phyloP scores from a whole-genome alignment of 2,329 filamentous ascomycete species.

The Stemphylium lycopersici region DNA sequence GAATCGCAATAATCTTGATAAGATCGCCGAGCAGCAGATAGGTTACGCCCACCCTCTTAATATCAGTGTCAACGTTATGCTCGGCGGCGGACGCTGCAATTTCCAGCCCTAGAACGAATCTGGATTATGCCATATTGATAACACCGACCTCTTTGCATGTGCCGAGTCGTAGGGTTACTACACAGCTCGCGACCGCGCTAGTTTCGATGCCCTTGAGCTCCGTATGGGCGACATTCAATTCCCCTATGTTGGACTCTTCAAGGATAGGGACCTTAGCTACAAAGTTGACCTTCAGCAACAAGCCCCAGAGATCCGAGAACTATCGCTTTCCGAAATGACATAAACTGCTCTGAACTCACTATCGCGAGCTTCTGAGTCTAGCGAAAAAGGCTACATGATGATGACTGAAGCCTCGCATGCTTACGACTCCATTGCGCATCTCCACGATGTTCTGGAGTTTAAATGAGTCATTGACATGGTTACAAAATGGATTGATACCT shows the following conservation, averaged over 20 bases:
- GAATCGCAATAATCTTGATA: slow-evolving; percentile 43
- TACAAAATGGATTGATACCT: slow-evolving; percentile 50
- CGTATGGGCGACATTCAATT: slow-evolving; percentile 33
- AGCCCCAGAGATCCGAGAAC: slow-evolving; percentile 39
- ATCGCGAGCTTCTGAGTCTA: slow-evolving; percentile 39
- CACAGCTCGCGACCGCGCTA: slow-evolving; percentile 46
- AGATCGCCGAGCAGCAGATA: slow-evolving; percentile 51
- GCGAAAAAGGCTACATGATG: slow-evolving; percentile 50
- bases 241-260: slow-evolving; percentile 51
- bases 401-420: slow-evolving; percentile 42
- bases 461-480: slow-evolving; percentile 49
- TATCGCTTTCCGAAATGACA: slow-evolving; percentile 51
- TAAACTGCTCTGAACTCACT: slow-evolving; percentile 49
- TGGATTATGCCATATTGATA: slow-evolving; percentile 48
- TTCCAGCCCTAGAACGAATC: slow-evolving; percentile 49
- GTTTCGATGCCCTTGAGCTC: slow-evolving; percentile 43
- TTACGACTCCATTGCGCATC: slow-evolving; percentile 34
- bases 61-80: slow-evolving; percentile 48
- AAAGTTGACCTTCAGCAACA: slow-evolving; percentile 48
- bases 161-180: slow-evolving; percentile 46
- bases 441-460: slow-evolving; percentile 51
- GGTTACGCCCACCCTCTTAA: slow-evolving; percentile 51
- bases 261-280: slow-evolving; percentile 33
- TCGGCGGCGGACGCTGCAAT: slow-evolving; percentile 52
- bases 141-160: slow-evolving; percentile 46